Conservation (phyloP, 164 flowering plant species). For the Magnolia kwangsiensis region DNA sequence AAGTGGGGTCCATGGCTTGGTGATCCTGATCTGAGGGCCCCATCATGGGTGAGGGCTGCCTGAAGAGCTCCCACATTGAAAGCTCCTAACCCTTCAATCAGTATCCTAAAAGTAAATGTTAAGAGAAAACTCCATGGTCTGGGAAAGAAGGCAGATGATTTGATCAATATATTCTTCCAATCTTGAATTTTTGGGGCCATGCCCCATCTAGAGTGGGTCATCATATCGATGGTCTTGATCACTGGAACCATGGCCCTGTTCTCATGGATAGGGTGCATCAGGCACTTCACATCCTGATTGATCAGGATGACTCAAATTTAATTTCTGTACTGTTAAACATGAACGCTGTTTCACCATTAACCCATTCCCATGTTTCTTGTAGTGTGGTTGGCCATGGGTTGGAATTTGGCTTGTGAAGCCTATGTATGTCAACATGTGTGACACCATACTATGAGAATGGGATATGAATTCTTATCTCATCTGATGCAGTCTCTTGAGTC, state of each 20-base stretch:
- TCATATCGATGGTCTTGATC: too few species aligned
- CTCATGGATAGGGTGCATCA: too few species aligned
- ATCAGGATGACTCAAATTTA: too few species aligned
- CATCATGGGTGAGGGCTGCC: neutral
- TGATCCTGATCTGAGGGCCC: neutral
- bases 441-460: neutral
- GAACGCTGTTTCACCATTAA: too few species aligned
- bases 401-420: neutral
- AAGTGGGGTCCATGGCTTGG: neutral
- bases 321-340: too few species aligned
- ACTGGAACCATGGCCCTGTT: too few species aligned
- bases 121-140: neutral
- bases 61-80: neutral
- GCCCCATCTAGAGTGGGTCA: too few species aligned
- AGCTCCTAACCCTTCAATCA: neutral
- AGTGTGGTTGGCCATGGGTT: neutral
- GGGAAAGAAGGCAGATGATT: neutral
- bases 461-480: neutral
- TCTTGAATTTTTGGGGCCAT: too few species aligned
- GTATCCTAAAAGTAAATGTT: neutral
- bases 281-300: too few species aligned
- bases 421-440: neutral
- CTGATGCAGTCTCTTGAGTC: neutral
- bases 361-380: neutral
- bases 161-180: too few species aligned